Evolutionary conservation across 73 alveolate genomes (phyloP).

Genomic region (Paramecium biaurelia): DNA sequence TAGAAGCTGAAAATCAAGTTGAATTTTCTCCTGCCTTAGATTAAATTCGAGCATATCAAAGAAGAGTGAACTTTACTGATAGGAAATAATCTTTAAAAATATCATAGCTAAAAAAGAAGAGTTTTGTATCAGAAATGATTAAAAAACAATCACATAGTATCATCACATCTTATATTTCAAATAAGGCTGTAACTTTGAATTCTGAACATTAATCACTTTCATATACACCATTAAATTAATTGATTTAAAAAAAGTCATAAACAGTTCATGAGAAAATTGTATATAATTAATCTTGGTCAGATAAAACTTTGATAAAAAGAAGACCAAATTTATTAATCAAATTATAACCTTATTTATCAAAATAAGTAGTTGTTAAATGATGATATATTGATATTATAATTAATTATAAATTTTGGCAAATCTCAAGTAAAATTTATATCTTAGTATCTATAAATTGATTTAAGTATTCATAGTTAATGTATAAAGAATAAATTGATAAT

Average conservation of each 20-base stretch:
- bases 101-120: neutral
- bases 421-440: neutral
- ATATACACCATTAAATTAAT: neutral
- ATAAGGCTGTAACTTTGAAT: neutral
- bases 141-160: conserved; percentile 1
- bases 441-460: too few species aligned
- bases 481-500: too few species aligned
- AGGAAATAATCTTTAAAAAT: neutral
- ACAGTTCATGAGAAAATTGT: neutral
- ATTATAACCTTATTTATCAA: neutral
- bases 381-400: neutral
- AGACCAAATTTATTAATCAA: neutral
- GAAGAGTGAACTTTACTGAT: neutral
- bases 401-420: neutral
- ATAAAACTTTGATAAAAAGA: neutral
- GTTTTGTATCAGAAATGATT: neutral
- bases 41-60: neutral
- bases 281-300: neutral
- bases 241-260: neutral
- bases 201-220: neutral
- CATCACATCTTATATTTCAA: neutral
- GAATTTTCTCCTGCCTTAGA: neutral
- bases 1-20: neutral
- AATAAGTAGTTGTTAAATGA: neutral
- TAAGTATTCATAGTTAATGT: neutral